phyloP scores from a whole-genome alignment of 202 grass and related monocot genomes.

The Alloteropsis angusta region DNA sequence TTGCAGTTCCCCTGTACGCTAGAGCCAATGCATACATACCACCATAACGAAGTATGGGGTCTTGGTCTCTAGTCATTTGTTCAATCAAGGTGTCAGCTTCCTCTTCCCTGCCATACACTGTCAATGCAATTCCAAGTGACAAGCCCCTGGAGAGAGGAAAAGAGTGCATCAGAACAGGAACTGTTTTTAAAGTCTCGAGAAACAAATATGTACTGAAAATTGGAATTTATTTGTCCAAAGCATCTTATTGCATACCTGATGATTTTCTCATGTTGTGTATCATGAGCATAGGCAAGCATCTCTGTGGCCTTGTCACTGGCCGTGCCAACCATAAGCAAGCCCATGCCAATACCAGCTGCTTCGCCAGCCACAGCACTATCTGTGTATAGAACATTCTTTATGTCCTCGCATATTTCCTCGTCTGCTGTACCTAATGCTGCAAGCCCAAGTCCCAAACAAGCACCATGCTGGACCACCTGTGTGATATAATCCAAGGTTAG shows the following conservation, averaged over 20 bases:
- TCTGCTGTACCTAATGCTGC: constrained; percentile 88
- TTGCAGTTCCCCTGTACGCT: constrained; percentile 94
- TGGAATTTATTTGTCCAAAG: not conserved
- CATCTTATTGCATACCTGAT: constrained; percentile 44
- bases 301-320: constrained; percentile 79
- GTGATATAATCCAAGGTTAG: constrained; percentile 25
- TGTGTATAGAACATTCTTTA: constrained; percentile 77
- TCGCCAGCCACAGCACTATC: constrained; percentile 94
- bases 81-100: constrained; percentile 92
- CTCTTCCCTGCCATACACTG: constrained; percentile 96
- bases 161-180: constrained; percentile 10
- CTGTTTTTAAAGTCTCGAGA: not conserved
- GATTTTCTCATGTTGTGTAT: constrained; percentile 99
- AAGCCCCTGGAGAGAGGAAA: constrained; percentile 53
- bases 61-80: constrained; percentile 97
- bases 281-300: constrained; percentile 96
- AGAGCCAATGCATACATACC: constrained; percentile 98
- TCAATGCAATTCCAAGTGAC: constrained; percentile 86
- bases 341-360: constrained; percentile 96
- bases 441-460: constrained; percentile 88
- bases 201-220: not conserved
- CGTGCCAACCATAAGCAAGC: constrained; percentile 97
- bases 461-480: constrained; percentile 98
- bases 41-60: constrained; percentile 96
- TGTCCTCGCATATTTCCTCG: constrained; percentile 88